Percentiles rank a stretch among this genome's conserved stretches.
Evolutionary conservation across 2,329 filamentous ascomycete genomes (phyloP).

Genomic region (Canariomyces notabilis): DNA sequence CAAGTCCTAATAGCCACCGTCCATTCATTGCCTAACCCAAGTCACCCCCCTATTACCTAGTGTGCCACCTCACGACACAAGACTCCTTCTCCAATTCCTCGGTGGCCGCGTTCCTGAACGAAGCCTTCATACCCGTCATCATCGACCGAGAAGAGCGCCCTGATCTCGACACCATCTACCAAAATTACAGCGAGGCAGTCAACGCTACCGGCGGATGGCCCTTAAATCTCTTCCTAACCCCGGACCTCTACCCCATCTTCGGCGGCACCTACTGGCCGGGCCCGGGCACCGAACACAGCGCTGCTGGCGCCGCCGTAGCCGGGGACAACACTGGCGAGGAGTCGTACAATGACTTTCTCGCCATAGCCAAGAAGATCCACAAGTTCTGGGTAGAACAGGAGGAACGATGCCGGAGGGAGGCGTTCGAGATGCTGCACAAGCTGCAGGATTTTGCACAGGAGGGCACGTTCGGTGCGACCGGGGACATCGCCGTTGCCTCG

Average conservation of each 20-base stretch:
- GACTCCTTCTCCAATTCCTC: conserved; percentile 85
- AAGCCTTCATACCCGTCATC: conserved; percentile 83
- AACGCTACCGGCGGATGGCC: conserved; percentile 91
- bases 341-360: conserved; percentile 71
- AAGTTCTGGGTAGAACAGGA: conserved; percentile 78
- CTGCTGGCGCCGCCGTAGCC: conserved; percentile 30
- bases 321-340: conserved; percentile 39
- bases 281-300: conserved; percentile 53
- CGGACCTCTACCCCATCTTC: conserved; percentile 88
- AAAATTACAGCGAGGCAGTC: conserved; percentile 96
- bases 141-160: conserved; percentile 91
- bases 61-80: conserved; percentile 84
- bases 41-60: conserved; percentile 42
- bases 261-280: conserved; percentile 95
- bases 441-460: conserved; percentile 84
- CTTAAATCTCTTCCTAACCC: conserved; percentile 92
- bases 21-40: background rate
- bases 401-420: conserved; percentile 74
- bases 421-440: conserved; percentile 74
- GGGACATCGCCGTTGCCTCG: background rate
- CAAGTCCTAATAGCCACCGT: background rate
- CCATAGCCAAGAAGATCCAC: conserved; percentile 73
- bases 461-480: conserved; percentile 58
- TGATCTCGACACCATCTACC: conserved; percentile 92
- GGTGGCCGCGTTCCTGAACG: conserved; percentile 77